Conservation (phyloP, 148 eudicot genomes). For the Pharnaceum exiguum region DNA sequence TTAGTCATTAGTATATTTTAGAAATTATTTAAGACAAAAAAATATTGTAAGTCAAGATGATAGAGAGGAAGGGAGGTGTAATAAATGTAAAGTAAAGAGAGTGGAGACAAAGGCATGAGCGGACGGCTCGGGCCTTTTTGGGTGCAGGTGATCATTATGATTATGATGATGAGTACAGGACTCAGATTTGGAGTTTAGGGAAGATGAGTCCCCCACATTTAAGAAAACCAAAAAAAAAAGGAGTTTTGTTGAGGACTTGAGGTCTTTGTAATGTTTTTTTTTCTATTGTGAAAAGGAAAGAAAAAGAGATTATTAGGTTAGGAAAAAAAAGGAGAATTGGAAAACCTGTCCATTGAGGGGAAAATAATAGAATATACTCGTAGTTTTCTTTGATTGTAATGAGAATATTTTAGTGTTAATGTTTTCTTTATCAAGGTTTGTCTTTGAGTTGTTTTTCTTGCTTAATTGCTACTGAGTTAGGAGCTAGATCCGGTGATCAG, state of each 20-base stretch:
- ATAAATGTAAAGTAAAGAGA: conserved; percentile 6
- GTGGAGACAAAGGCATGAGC: conserved; percentile 9
- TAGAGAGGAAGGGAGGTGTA: no score
- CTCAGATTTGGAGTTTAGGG: conserved; percentile 9
- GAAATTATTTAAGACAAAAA: background rate
- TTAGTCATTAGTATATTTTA: background rate
- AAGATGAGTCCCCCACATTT: background rate
- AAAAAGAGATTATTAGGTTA: background rate
- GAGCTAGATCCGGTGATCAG: background rate
- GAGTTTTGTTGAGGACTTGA: background rate
- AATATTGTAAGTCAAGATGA: no score
- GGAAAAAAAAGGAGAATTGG: background rate
- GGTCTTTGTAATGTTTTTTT: background rate
- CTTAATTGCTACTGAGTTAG: background rate
- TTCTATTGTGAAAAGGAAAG: conserved; percentile 1
- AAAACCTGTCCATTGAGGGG: background rate
- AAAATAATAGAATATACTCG: background rate
- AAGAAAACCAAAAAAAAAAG: no score
- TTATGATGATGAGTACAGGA: background rate
- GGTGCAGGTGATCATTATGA: conserved; percentile 24
- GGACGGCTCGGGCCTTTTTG: conserved; percentile 26
- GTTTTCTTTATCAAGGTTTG: background rate
- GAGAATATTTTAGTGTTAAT: no score
- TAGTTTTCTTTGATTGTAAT: no score
- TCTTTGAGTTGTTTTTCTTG: background rate